phyloP scores from a whole-genome alignment of 1,284 basidiomycete genomes.

The Caloboletus firmus region DNA sequence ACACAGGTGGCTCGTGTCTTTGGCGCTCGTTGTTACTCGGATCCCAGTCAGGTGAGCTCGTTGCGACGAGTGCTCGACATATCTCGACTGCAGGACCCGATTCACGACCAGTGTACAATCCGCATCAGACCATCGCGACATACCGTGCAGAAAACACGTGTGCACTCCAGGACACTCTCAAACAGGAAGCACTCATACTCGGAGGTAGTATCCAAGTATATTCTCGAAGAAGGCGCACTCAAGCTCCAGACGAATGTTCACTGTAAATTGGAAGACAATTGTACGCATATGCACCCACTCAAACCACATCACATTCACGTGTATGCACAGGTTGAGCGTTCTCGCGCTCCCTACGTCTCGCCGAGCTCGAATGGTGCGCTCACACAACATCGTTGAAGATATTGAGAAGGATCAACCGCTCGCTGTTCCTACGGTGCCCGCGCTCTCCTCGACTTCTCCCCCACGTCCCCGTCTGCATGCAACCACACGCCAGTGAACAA shows the following conservation, averaged over 20 bases:
- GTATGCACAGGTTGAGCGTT: background rate
- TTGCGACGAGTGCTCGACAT: no score
- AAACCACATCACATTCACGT: background rate
- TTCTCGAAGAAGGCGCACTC: constrained; percentile 60
- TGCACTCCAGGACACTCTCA: no score
- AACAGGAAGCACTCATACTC: no score
- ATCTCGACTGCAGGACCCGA: no score
- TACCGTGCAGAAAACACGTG: no score
- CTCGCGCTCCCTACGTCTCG: no score
- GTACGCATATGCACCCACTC: constrained; percentile 32
- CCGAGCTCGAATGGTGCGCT: no score
- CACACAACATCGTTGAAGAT: background rate
- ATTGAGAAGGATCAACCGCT: constrained; percentile 31
- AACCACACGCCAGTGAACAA: constrained; percentile 1
- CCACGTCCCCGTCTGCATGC: constrained; percentile 14
- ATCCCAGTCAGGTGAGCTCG: no score
- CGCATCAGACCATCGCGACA: no score
- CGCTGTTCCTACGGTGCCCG: constrained; percentile 29
- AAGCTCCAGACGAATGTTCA: constrained; percentile 54
- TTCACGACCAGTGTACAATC: no score
- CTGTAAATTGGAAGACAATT: constrained; percentile 57
- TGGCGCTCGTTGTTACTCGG: no score
- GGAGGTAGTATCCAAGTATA: constrained; percentile 74
- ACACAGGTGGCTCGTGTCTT: no score
- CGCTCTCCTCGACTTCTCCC: constrained; percentile 22